Percentiles rank a stretch among this genome's conserved stretches.
These are phyloP conservation scores for Pestalotiopsis sp. DNA, from an alignment of 2,329 filamentous ascomycete species.

Conservation along the genomic window DNA sequence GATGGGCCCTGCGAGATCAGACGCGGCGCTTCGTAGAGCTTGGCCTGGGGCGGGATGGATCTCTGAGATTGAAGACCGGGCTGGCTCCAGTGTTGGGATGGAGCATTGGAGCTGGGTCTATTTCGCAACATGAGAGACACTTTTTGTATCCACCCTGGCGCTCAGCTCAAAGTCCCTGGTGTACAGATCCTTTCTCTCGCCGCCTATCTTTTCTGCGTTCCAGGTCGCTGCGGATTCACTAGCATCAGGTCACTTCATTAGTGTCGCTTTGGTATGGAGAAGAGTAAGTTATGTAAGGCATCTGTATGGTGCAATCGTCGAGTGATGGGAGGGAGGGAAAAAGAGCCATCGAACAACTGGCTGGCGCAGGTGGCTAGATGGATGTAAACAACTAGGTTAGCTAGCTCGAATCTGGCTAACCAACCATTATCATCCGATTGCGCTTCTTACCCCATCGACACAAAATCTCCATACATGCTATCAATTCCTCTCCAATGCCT, in stretches of 20 bases:
- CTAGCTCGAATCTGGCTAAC: neutral
- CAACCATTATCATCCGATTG: neutral
- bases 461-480: neutral
- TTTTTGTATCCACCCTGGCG: neutral
- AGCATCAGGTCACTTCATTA: neutral
- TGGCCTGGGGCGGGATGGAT: slow-evolving; percentile 4
- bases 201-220: neutral
- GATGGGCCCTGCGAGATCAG: slow-evolving; percentile 7
- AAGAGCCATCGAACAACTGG: neutral
- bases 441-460: neutral
- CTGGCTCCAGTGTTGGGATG: neutral
- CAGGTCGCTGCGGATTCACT: neutral
- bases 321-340: neutral
- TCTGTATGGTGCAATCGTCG: too few species aligned
- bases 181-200: neutral
- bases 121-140: neutral
- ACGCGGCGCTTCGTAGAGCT: slow-evolving; percentile 1
- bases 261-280: neutral
- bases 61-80: neutral
- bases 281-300: neutral
- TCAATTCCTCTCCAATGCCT: neutral
- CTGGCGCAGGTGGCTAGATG: neutral
- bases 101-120: neutral
- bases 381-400: neutral
- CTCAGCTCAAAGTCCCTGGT: neutral